Evolutionary conservation across 2,329 filamentous ascomycete genomes (phyloP).

Genomic region (Chalara sp.): DNA sequence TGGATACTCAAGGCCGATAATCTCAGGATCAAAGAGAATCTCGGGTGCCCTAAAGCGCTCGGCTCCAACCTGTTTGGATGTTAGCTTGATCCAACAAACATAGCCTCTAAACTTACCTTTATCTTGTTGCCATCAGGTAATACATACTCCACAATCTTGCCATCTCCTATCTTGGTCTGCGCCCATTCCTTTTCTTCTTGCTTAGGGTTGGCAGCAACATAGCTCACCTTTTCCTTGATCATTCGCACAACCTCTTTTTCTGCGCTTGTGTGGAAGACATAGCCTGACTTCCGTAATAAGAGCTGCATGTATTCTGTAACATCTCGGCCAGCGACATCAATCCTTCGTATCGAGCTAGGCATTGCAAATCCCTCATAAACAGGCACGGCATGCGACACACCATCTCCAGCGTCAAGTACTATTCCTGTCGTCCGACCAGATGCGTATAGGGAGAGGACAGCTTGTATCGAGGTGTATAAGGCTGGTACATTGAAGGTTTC

Average conservation of each 20-base stretch:
- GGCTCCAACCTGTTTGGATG: conserved; percentile 62
- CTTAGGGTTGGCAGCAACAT: conserved; percentile 83
- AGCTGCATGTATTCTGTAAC: conserved; percentile 94
- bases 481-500: conserved; percentile 98
- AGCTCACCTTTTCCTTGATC: conserved; percentile 93
- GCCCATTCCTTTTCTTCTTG: conserved; percentile 97
- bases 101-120: conserved; percentile 51
- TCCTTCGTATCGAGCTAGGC: conserved; percentile 87
- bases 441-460: conserved; percentile 90
- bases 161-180: conserved; percentile 67
- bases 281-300: conserved; percentile 82
- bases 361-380: conserved; percentile 98
- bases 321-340: conserved; percentile 93
- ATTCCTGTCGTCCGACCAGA: conserved; percentile 94
- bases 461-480: conserved; percentile 94
- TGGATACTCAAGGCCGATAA: conserved; percentile 94
- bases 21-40: conserved; percentile 94
- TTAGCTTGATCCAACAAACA: conserved; percentile 9
- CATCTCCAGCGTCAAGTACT: conserved; percentile 90
- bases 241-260: conserved; percentile 98
- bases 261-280: conserved; percentile 93
- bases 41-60: conserved; percentile 95
- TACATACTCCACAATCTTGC: conserved; percentile 78
- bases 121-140: conserved; percentile 91
- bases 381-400: conserved; percentile 93